Evolutionary conservation across 2,329 filamentous ascomycete genomes (phyloP), one percentile per base, ranked within the genome.

Genomic region (Cercospora beticola): DNA sequence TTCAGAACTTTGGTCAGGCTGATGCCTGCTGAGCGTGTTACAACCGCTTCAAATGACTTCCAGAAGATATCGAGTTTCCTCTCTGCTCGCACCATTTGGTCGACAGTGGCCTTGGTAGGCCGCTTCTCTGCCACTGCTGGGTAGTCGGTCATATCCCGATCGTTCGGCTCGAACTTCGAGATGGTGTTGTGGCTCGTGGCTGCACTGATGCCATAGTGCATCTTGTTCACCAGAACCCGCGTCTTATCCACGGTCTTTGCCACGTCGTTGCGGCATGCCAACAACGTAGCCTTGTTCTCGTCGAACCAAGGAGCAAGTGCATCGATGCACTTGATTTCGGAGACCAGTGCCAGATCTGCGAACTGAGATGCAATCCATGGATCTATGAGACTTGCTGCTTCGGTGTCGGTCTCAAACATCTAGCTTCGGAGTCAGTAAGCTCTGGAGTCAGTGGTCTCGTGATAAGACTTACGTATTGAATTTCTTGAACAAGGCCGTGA

Each of bases 21-120:
- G 5, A 76, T 74, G 33, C 43, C 62, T 8, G 31, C 58, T 9
- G 49, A 40, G 4, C 16, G 33, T 9, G 67, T 68, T 4, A 76
- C 18, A 40, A 68, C 73, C 1, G 62, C 67, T 31, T 69, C 67
- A 10, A 72, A 21, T 9, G 60, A 59, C 59, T 60, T 49, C 85
- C 84, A 87, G 66, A 86, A 83, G 0, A 58, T 65, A 71, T 87
- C 85, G 4, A 88, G 78, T 28, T 81, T 78, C 0, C 52, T 28
- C 75, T 89, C 86, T 0, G 86, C 84, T 1, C 57, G 70, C 9
- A 81, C 80, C 75, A 88, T 79, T 0, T 75, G 74, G 5, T 82
- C 79, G 0, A 83, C 78, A 18, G 80, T 87, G 12, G 82, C 80
- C 64, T 79, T 80, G 1, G 78, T 86, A 1, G 81, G 80, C 9